phyloP scores from a whole-genome alignment of 192 early-diverging fungal genomes.

The Anaeromyces robustus region DNA sequence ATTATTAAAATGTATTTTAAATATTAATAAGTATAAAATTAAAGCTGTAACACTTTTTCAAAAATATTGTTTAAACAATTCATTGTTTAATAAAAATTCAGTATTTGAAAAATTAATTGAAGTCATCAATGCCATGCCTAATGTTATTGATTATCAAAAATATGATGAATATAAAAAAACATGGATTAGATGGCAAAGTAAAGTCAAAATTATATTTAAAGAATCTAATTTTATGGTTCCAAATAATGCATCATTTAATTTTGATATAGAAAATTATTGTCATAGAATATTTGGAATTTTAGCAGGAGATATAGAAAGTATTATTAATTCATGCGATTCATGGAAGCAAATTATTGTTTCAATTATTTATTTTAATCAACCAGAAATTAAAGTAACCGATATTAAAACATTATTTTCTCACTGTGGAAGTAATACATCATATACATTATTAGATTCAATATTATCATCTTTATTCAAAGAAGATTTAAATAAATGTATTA shows the following conservation, averaged over 20 bases:
- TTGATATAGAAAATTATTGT: neutral
- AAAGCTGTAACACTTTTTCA: neutral
- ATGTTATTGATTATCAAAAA: neutral
- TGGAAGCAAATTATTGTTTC: neutral
- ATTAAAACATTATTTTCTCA: neutral
- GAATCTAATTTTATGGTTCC: neutral
- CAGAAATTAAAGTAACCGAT: neutral
- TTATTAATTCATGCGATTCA: neutral
- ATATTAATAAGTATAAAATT: neutral
- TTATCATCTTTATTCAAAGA: neutral
- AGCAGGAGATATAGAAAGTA: neutral
- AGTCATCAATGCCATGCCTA: neutral
- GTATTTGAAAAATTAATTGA: neutral
- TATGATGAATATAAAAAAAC: neutral
- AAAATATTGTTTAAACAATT: neutral
- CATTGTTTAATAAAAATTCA: neutral
- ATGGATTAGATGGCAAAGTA: neutral
- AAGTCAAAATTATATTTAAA: neutral
- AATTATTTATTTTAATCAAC: neutral
- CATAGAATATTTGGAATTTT: neutral
- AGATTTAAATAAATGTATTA: neutral
- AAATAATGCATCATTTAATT: neutral
- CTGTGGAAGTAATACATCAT: neutral
- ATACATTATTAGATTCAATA: neutral
- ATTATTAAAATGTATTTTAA: neutral